A percentile compares a stretch with the other conserved stretches of the same genome.
These are phyloP conservation scores for Blastobotrys robertii DNA, from an alignment of 805 yeast genomes.

Conservation along the genomic window DNA sequence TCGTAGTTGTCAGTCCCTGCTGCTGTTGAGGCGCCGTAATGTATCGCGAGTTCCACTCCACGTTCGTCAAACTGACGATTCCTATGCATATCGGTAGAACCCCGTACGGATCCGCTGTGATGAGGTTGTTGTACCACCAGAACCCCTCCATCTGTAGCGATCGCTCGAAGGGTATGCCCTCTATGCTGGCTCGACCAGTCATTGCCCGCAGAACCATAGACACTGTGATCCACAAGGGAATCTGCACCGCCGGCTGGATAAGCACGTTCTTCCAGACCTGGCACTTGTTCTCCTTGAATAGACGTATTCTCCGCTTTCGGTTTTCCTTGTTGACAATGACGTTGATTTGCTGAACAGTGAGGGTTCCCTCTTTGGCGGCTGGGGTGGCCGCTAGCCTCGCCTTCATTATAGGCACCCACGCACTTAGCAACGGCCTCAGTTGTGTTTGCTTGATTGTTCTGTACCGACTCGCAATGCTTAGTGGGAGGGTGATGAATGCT, in stretches of 20 bases:
- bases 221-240: slow-evolving; percentile 80
- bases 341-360: slow-evolving; percentile 71
- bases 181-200: slow-evolving; percentile 42
- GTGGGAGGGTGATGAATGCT: slow-evolving; percentile 60
- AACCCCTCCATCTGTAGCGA: slow-evolving; percentile 41
- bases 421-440: slow-evolving; percentile 59
- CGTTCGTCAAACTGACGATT: slow-evolving; percentile 57
- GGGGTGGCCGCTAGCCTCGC: slow-evolving; percentile 37
- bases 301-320: slow-evolving; percentile 56
- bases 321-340: slow-evolving; percentile 69
- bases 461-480: slow-evolving; percentile 63
- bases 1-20: slow-evolving; percentile 42
- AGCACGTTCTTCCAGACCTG: slow-evolving; percentile 73
- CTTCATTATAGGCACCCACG: slow-evolving; percentile 67
- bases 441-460: slow-evolving; percentile 62
- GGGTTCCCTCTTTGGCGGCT: slow-evolving; percentile 22
- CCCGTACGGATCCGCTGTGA: slow-evolving; percentile 50
- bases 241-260: slow-evolving; percentile 62
- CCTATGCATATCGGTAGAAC: slow-evolving; percentile 68
- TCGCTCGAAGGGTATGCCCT: slow-evolving; percentile 25
- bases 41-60: slow-evolving; percentile 73
- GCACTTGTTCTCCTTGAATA: slow-evolving; percentile 59
- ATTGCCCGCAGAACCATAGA: slow-evolving; percentile 65
- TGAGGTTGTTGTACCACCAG: slow-evolving; percentile 52
- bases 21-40: slow-evolving; percentile 19